A percentile compares a stretch with the other conserved stretches of the same genome.
phyloP scores from a whole-genome alignment of 1,284 basidiomycete species.

The Microbotryum violaceum region DNA sequence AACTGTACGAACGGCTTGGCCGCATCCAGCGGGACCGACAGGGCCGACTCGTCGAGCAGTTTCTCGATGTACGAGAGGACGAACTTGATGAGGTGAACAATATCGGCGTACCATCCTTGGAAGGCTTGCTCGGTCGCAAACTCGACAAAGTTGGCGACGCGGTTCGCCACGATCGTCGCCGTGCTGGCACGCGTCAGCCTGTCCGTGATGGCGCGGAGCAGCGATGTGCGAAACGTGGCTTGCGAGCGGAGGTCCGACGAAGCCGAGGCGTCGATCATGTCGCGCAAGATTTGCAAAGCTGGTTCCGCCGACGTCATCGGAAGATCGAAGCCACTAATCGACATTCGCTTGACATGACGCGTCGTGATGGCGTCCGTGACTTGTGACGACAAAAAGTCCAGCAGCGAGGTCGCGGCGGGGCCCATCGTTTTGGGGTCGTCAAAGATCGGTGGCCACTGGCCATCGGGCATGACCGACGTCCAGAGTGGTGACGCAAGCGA shows the following conservation, averaged over 20 bases:
- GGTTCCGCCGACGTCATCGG: constrained; percentile 7
- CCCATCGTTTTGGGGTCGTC: background rate
- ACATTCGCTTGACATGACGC: background rate
- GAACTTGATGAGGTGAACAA: background rate
- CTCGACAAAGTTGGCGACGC: constrained; percentile 6
- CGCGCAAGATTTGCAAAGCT: constrained; percentile 7
- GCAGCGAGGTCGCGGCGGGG: background rate
- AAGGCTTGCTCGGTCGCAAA: background rate
- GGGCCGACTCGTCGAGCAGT: constrained; percentile 14
- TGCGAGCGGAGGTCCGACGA: background rate
- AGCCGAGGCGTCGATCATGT: constrained; percentile 10
- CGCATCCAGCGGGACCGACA: background rate
- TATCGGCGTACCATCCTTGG: constrained; percentile 12
- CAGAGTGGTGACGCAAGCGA: background rate
- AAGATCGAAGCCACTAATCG: background rate
- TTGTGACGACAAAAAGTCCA: constrained; percentile 10
- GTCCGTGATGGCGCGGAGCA: background rate
- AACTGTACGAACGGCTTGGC: background rate
- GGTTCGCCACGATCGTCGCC: constrained; percentile 1
- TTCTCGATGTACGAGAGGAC: constrained; percentile 6
- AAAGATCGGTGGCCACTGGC: background rate
- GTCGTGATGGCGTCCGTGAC: constrained; percentile 7
- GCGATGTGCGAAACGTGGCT: constrained; percentile 12
- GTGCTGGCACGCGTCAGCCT: constrained; percentile 5
- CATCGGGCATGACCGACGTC: background rate